Evolutionary conservation across 1,284 basidiomycete species (phyloP), one percentile per base, ranked within the genome.

Genomic region (Sporisorium sorghi): DNA sequence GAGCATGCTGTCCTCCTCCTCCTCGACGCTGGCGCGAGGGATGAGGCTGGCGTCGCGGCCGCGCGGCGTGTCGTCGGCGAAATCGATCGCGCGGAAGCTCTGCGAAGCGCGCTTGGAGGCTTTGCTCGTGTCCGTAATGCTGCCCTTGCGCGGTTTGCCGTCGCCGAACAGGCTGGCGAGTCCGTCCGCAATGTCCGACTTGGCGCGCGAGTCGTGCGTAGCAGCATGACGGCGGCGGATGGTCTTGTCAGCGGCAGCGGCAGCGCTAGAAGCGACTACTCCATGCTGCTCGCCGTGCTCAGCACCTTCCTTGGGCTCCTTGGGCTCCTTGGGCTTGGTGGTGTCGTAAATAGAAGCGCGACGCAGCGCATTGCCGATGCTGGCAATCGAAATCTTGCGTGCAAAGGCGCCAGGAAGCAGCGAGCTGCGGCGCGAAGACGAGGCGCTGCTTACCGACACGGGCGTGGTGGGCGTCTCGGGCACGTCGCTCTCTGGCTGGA

Each of bases 11-110:
- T 73, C 64, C 21, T 73, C 64, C 21, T 73, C 64, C 50, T 59
- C 52, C 19, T 67, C 64, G 30, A 35, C 19, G 32, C 57, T 51
- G 2, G 57, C 42, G 7, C 47, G 48, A 5, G 54, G 47, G 14
- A 32, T 44, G 40, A 67, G 42, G 39, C 59, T 54, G 1, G 37
- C 40, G 24, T 61, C 58, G 15, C 69, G 58, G n/a, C 69, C 69
- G n/a, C 69, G 63, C 14, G 69, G 69, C n/a, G 69, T 72, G 39
- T 72, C 69, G 33, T 72, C 69, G 23, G 63, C 58, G 50, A 62
- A 67, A 44, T 72, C 63, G 32, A 72, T 67, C 17, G 69, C 69
- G 5, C 63, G 58, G 42, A 72, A 72, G 4, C 57, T 52, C 50
- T 58, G 56, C 33, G 56, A 28, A 2, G 26, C 44, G n/a, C 42